Evolutionary conservation across 805 yeast species (phyloP).

Genomic region (Ogataea parapolymorpha): DNA sequence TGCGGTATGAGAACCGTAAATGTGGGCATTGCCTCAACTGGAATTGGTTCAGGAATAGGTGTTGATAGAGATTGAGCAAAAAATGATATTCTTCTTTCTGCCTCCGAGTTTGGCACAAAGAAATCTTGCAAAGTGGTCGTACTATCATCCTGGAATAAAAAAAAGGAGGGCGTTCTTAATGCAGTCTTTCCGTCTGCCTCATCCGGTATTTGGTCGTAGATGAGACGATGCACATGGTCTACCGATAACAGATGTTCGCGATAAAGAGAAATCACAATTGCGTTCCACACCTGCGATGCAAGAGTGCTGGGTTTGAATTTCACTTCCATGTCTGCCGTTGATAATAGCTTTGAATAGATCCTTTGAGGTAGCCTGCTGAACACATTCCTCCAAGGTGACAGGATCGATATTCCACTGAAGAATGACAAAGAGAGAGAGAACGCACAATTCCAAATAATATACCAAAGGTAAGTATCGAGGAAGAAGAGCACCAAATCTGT

Average conservation of each 20-base stretch:
- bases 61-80: constrained; percentile 53
- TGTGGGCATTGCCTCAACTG: constrained; percentile 45
- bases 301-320: constrained; percentile 39
- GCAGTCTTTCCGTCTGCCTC: constrained; percentile 40
- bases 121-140: constrained; percentile 36
- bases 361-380: constrained; percentile 50
- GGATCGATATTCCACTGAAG: constrained; percentile 49
- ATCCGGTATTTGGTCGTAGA: constrained; percentile 44
- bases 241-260: constrained; percentile 50
- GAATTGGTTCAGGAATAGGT: constrained; percentile 46
- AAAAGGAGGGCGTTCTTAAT: constrained; percentile 43
- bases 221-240: constrained; percentile 41
- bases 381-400: constrained; percentile 59
- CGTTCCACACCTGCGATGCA: constrained; percentile 53
- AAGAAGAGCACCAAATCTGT: constrained; percentile 50
- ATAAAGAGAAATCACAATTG: constrained; percentile 50
- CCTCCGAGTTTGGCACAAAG: constrained; percentile 45
- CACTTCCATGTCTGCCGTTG: constrained; percentile 43
- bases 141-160: constrained; percentile 47
- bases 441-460: constrained; percentile 51
- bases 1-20: constrained; percentile 53
- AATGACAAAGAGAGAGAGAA: constrained; percentile 48
- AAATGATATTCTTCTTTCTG: constrained; percentile 49
- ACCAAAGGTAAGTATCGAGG: constrained; percentile 57
- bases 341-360: constrained; percentile 45